phyloP scores from a whole-genome alignment of 2,329 filamentous ascomycete genomes.

The Podosphaera xanthii region DNA sequence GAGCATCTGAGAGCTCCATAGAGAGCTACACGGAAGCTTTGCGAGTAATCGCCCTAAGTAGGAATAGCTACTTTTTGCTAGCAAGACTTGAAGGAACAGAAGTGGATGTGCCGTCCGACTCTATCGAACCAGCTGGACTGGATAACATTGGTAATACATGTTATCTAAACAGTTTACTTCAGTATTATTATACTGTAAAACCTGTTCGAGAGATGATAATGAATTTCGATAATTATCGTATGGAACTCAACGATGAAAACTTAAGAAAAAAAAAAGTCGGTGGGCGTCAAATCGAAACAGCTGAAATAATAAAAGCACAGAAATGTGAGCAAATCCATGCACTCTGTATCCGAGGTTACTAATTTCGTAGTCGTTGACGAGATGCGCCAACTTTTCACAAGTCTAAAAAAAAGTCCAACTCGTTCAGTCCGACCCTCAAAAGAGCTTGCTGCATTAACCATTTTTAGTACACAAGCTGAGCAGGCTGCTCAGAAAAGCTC shows the following conservation, averaged over 20 bases:
- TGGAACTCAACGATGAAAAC: slow-evolving; percentile 40
- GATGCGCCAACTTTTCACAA: slow-evolving; percentile 44
- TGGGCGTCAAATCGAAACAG: slow-evolving; percentile 38
- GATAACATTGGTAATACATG: slow-evolving; percentile 94
- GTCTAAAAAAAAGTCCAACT: slow-evolving; percentile 40
- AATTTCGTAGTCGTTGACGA: slow-evolving; percentile 42
- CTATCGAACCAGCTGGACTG: slow-evolving; percentile 57
- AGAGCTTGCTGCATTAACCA: slow-evolving; percentile 56
- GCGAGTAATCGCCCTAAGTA: slow-evolving; percentile 14
- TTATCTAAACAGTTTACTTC: slow-evolving; percentile 87
- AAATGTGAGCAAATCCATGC: slow-evolving; percentile 37
- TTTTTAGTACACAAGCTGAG: slow-evolving; percentile 37
- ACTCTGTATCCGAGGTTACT: background rate
- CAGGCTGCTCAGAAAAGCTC: slow-evolving; percentile 26
- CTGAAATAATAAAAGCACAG: slow-evolving; percentile 37
- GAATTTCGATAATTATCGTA: slow-evolving; percentile 46
- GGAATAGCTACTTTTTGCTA: slow-evolving; percentile 14
- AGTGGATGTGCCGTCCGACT: slow-evolving; percentile 12
- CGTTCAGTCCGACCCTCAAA: slow-evolving; percentile 47
- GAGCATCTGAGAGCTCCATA: slow-evolving; percentile 13
- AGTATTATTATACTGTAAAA: slow-evolving; percentile 81
- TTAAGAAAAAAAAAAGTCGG: slow-evolving; percentile 50
- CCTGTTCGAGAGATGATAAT: slow-evolving; percentile 62
- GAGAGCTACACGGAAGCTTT: slow-evolving; percentile 15
- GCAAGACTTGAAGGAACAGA: slow-evolving; percentile 16